Percentiles rank a stretch among this genome's conserved stretches.
phyloP scores from a whole-genome alignment of 768 basidiomycete genomes.

The Russula dissimulans region DNA sequence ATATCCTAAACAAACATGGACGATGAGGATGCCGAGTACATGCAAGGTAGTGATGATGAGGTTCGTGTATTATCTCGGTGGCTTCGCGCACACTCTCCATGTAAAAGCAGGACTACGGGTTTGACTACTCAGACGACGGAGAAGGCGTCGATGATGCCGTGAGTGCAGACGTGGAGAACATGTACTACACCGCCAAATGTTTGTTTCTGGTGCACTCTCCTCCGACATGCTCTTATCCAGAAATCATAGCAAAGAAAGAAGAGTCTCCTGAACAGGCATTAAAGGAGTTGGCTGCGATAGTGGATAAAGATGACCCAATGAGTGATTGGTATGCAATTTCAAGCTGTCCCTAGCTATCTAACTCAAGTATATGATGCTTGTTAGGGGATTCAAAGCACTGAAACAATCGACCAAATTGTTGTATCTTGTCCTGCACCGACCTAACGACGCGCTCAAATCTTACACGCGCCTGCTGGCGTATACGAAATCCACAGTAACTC shows the following conservation, averaged over 20 bases:
- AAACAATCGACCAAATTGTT: constrained; percentile 96
- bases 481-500: constrained; percentile 90
- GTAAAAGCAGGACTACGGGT: constrained; percentile 71
- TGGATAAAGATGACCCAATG: constrained; percentile 84
- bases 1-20: constrained; percentile 46
- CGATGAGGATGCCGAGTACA: constrained; percentile 90
- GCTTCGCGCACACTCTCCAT: constrained; percentile 10
- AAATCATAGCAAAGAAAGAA: constrained; percentile 73
- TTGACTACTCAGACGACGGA: constrained; percentile 93
- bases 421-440: constrained; percentile 69
- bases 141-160: constrained; percentile 74
- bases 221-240: background rate
- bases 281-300: constrained; percentile 81
- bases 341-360: background rate
- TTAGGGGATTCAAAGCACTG: constrained; percentile 96
- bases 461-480: constrained; percentile 85
- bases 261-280: constrained; percentile 88
- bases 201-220: constrained; percentile 23
- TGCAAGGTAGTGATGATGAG: constrained; percentile 85
- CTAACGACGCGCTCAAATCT: constrained; percentile 74
- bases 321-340: constrained; percentile 71
- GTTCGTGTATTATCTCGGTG: constrained; percentile 29
- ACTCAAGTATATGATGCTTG: background rate
- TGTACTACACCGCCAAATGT: constrained; percentile 99
- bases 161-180: constrained; percentile 89